Base-by-base conservation (phyloP, 352 stramenopile species). In the Phytophthora capsici region DNA sequence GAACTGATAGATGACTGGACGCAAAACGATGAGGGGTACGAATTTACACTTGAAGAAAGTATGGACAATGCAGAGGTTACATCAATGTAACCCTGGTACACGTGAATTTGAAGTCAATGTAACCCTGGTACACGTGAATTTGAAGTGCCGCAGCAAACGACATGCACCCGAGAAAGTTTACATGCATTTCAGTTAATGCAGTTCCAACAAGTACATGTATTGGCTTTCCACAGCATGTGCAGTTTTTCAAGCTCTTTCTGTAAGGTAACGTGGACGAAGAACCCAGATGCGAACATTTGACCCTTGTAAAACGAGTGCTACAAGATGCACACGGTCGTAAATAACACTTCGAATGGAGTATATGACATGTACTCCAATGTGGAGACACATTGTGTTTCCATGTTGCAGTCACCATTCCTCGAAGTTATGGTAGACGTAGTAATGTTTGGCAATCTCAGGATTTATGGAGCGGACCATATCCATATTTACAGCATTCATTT, bases 11-110 rank as follows among this genome's bases (percentile, higher is more conserved):
- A 40, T 52, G 45, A 52, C 38, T 52, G 45, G 57, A 66, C 57
- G 40, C 47, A 49, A 59, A 46, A 20, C 28, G 41, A 67, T 40
- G 46, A 57, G 12, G 34, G 37, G 17, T 57, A 60, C 52, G 52
- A 60, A 37, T 51, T 49, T 9, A 44, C 36, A 57, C 36, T 47
- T 58, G 37, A 47, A 22, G 25, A 58, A 58, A 58, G 37, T 38
- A 58, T 19, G 36, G 37, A 38, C 25, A 13, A 34, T 10, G 28
- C 1, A 13, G 10, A 44, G 28, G 19, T 41, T 41, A 41, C 36
- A 4, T 4, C 8, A 41, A n/a, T 41, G 36, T 41, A 34, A 34
- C 28, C 28, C 25, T n/a, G n/a, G n/a, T n/a, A n/a, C n/a, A n/a
- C n/a, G n/a, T n/a, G n/a, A n/a, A n/a, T n/a, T n/a, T n/a, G n/a